A percentile compares a stretch with the other conserved stretches of the same genome.
Evolutionary conservation across 306 rosid genomes (phyloP).

Genomic region (Boehmeria nivea): DNA sequence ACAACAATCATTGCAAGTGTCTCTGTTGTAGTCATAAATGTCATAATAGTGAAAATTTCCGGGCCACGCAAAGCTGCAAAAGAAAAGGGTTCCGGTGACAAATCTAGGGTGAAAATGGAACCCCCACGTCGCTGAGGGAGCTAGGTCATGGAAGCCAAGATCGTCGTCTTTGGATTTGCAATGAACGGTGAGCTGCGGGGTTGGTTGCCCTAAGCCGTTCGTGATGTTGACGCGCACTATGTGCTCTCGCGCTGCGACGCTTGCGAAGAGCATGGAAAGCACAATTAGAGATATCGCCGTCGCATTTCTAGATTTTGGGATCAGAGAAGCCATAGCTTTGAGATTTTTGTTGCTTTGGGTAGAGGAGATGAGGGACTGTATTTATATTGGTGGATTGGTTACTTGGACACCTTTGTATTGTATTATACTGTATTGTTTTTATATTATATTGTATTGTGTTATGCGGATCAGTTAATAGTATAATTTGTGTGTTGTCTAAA

Average conservation of each 20-base stretch:
- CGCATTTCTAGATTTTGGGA: no score
- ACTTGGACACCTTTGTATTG: no score
- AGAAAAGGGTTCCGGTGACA: constrained; percentile 1
- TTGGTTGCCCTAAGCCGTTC: not conserved
- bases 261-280: not conserved
- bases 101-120: constrained; percentile 9
- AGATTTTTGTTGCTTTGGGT: no score
- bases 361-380: no score
- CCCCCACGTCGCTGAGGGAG: not conserved
- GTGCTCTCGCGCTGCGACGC: not conserved
- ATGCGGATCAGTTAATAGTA: no score
- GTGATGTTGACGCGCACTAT: constrained; percentile 4
- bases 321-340: not conserved
- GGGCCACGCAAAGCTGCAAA: constrained; percentile 7
- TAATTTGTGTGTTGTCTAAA: no score
- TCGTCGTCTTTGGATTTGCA: constrained; percentile 19
- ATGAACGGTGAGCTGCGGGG: not conserved
- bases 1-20: constrained; percentile 1
- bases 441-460: no score
- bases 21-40: constrained; percentile 1
- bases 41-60: not conserved
- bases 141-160: constrained; percentile 2
- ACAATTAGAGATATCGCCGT: not conserved
- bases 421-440: no score
- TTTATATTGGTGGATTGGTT: no score